Evolutionary conservation across 345 rosid species (phyloP), one percentile per base, ranked within the genome.

Genomic region (Anastatica hierochuntica): DNA sequence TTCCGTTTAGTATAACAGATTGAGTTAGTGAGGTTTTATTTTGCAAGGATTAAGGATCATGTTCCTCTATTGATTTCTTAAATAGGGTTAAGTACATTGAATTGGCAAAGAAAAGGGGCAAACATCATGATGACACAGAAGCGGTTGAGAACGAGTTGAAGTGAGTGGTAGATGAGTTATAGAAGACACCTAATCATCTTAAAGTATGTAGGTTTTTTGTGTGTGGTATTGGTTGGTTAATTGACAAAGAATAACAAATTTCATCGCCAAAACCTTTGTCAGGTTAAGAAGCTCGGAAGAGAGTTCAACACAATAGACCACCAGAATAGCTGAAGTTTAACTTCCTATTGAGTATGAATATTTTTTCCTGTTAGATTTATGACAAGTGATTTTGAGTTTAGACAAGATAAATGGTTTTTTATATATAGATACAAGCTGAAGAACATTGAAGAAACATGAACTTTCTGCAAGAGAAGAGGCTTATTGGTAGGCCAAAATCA

Each of bases 251-350:
- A n/a, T 21, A 21, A 21, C 2, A 21, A 21, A 21, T 21, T 5
- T n/a, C n/a, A n/a, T n/a, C n/a, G n/a, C n/a, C n/a, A n/a, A 27
- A 27, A 27, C 31, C 31, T 27, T 27, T 7, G 4, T n/a, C n/a
- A 31, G 97, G 97, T 88, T 60, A 88, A 88, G 74, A 77, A 58
- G 81, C 60, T 79, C 97, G 2, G 94, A 88, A 64, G 98, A 92
- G 75, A 89, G 98, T 67, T 92, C 98, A 16, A 92, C 98, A 1
- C 95, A 88, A 72, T 88, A 97, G 98, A 92, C 97, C 18, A 92
- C 98, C 4, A 95, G 98, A 58, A 92, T 92, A 53, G 98, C 97
- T 7, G 98, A 92, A 78, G 63, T 92, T 67, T 95, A 88, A 68
- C 86, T 92, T 10, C 98, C 98, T 1, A 83, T 92, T 21, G 98